Conservation (phyloP, 768 basidiomycete species). For the Calocera viscosa region DNA sequence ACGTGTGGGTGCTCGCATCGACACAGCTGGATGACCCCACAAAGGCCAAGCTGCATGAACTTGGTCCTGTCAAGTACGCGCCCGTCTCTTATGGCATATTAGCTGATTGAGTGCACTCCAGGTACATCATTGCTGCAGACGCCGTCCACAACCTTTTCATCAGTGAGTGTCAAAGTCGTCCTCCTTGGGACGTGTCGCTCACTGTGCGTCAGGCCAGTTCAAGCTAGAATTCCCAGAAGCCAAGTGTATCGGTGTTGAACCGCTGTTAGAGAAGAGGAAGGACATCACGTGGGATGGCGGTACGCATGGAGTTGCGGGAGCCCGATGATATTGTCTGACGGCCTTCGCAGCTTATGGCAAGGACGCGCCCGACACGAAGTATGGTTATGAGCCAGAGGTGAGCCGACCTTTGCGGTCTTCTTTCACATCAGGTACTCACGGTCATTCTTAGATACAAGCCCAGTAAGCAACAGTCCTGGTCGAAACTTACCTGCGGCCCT, state of each 20-base stretch:
- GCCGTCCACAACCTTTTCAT: slow-evolving; percentile 29
- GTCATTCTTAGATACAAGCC: not conserved
- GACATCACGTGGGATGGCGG: slow-evolving; percentile 48
- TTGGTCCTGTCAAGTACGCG: slow-evolving; percentile 57
- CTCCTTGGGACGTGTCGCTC: not conserved
- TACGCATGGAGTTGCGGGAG: slow-evolving; percentile 9
- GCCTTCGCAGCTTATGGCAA: slow-evolving; percentile 23
- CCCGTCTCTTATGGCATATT: not conserved
- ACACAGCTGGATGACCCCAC: slow-evolving; percentile 57
- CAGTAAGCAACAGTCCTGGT: not conserved
- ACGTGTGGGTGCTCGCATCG: slow-evolving; percentile 74
- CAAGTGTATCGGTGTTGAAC: slow-evolving; percentile 54
- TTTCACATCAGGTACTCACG: not conserved
- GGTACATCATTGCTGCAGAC: slow-evolving; percentile 30
- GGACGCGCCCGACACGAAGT: slow-evolving; percentile 26
- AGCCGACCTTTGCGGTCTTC: too few species aligned
- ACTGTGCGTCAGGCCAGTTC: slow-evolving; percentile 16
- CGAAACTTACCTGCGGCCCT: not conserved
- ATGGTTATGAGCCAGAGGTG: slow-evolving; percentile 33
- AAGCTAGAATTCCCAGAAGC: slow-evolving; percentile 59
- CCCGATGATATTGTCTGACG: not conserved
- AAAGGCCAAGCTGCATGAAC: slow-evolving; percentile 43
- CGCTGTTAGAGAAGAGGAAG: slow-evolving; percentile 40
- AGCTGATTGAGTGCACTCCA: slow-evolving; percentile 13
- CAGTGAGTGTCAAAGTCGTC: slow-evolving; percentile 3